Percentiles rank a stretch among this genome's conserved stretches.
Evolutionary conservation across 2,329 filamentous ascomycete genomes (phyloP).

Genomic region (Colletotrichum higginsianum): DNA sequence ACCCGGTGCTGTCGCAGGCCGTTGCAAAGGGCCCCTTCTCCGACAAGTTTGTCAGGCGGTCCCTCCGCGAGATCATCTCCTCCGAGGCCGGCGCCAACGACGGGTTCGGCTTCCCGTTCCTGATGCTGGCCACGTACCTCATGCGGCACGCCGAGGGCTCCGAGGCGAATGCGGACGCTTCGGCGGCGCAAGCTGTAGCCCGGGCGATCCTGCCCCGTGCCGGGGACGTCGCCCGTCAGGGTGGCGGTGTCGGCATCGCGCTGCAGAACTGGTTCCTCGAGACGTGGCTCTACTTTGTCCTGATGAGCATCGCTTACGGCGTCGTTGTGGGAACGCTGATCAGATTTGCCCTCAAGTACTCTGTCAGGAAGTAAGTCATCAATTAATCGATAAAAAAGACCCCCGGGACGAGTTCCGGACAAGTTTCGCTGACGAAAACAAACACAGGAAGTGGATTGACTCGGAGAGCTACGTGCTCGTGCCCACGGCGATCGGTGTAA

Average conservation of each 20-base stretch:
- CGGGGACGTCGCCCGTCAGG: slow-evolving; percentile 63
- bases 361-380: slow-evolving; percentile 51
- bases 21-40: slow-evolving; percentile 75
- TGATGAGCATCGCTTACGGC: slow-evolving; percentile 68
- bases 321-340: slow-evolving; percentile 63
- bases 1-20: slow-evolving; percentile 74
- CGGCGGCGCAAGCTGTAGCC: not conserved
- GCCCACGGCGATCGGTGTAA: slow-evolving; percentile 63
- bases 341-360: slow-evolving; percentile 62
- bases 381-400: slow-evolving; percentile 1
- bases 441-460: slow-evolving; percentile 67
- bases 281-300: slow-evolving; percentile 72
- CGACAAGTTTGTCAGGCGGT: slow-evolving; percentile 72
- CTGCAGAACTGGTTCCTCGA: slow-evolving; percentile 72
- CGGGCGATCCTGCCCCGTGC: slow-evolving; percentile 39
- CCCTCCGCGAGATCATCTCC: slow-evolving; percentile 73
- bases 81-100: slow-evolving; percentile 75
- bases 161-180: slow-evolving; percentile 30
- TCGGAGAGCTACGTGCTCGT: slow-evolving; percentile 68
- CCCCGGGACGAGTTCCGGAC: too few relatives aligned
- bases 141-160: slow-evolving; percentile 66
- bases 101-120: slow-evolving; percentile 74
- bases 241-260: slow-evolving; percentile 66
- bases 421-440: not conserved
- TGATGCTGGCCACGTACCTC: slow-evolving; percentile 71